Percentiles rank a stretch among this genome's conserved stretches.
These are phyloP conservation scores for Phycomyces blakesleeanus DNA, from an alignment of 192 early-diverging fungal genomes.

Conservation along the genomic window DNA sequence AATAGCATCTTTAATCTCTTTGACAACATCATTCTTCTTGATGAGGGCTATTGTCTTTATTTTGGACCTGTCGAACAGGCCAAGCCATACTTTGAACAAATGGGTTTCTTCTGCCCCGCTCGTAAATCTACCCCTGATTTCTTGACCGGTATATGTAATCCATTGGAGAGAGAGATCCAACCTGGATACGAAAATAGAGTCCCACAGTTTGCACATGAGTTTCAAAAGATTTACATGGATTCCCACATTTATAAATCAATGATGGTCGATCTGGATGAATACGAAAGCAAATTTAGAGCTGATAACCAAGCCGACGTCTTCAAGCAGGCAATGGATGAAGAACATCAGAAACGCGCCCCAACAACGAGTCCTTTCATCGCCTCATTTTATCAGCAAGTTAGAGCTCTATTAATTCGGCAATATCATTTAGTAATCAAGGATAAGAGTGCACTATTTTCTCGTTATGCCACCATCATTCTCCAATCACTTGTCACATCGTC, in stretches of 20 bases:
- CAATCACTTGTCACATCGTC: slow-evolving; percentile 73
- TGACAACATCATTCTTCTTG: slow-evolving; percentile 64
- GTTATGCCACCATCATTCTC: slow-evolving; percentile 46
- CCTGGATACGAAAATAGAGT: slow-evolving; percentile 52
- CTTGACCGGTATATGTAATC: slow-evolving; percentile 66
- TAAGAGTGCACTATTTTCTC: slow-evolving; percentile 49
- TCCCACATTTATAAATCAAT: slow-evolving; percentile 41
- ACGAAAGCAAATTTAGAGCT: slow-evolving; percentile 33
- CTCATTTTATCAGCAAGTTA: slow-evolving; percentile 61
- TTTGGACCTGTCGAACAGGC: slow-evolving; percentile 62
- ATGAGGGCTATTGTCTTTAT: slow-evolving; percentile 65
- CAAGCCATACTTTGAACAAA: slow-evolving; percentile 55
- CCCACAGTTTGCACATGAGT: slow-evolving; percentile 58
- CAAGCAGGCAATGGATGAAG: slow-evolving; percentile 49
- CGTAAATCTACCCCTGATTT: slow-evolving; percentile 73
- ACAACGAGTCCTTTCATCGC: slow-evolving; percentile 58
- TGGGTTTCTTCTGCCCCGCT: slow-evolving; percentile 59
- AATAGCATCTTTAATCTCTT: slow-evolving; percentile 76
- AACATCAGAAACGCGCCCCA: slow-evolving; percentile 50
- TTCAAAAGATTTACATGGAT: slow-evolving; percentile 51
- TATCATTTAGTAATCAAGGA: slow-evolving; percentile 57
- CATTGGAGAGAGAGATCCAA: slow-evolving; percentile 47
- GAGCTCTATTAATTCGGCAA: slow-evolving; percentile 57
- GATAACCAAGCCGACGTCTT: slow-evolving; percentile 29
- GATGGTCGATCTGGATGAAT: slow-evolving; percentile 39